Percentiles rank a stretch among this genome's conserved stretches.
Conservation (phyloP, 2,329 filamentous ascomycete genomes). For the Trichoderma semiorbis region DNA sequence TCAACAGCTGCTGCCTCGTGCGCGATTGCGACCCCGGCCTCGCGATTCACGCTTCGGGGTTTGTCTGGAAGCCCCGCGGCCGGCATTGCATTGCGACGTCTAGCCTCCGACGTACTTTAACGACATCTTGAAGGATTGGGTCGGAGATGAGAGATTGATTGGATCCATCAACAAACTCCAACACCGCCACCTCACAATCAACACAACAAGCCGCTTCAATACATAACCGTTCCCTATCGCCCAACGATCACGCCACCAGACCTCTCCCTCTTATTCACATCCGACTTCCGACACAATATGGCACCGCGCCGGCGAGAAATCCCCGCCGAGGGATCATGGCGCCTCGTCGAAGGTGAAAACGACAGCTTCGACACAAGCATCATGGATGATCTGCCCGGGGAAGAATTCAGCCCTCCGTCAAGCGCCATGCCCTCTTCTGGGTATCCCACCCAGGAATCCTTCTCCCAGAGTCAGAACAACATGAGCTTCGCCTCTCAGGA, state of each 20-base stretch:
- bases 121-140: not conserved
- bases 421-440: constrained; percentile 36
- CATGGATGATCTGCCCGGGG: constrained; percentile 42
- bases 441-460: constrained; percentile 46
- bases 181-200: not conserved
- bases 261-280: not conserved
- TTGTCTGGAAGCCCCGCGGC: not conserved
- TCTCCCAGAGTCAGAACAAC: constrained; percentile 31
- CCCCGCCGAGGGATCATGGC: constrained; percentile 55
- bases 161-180: not conserved
- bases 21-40: not conserved
- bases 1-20: constrained; percentile 2
- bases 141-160: not conserved
- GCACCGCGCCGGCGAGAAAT: constrained; percentile 23
- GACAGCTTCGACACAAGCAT: constrained; percentile 58
- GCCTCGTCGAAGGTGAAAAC: constrained; percentile 58
- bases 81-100: not conserved
- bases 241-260: not conserved
- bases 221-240: not conserved
- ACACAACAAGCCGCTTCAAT: not conserved
- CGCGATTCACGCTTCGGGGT: not conserved
- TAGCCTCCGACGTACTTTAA: not conserved
- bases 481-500: constrained; percentile 50
- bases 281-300: not conserved
- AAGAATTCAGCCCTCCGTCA: constrained; percentile 38